Evolutionary conservation across 192 early-diverging fungal genomes (phyloP).

Genomic region (Coemansia sp.): DNA sequence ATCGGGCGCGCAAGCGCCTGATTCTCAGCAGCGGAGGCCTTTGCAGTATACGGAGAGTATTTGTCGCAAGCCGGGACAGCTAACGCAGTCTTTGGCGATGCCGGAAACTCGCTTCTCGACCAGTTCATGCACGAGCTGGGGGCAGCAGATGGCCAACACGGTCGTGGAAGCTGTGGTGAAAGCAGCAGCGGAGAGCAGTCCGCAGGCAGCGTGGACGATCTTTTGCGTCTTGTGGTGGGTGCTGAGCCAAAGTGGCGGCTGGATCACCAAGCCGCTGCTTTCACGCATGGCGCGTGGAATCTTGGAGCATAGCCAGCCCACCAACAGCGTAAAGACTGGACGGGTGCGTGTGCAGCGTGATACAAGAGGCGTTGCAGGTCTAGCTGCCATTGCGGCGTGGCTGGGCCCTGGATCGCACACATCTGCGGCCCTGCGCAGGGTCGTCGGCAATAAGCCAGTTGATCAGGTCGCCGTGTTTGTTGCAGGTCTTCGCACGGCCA

Average conservation of each 20-base stretch:
- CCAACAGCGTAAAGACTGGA: not conserved
- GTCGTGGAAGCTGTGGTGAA: constrained; percentile 39
- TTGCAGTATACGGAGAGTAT: constrained; percentile 55
- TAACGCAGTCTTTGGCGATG: constrained; percentile 43
- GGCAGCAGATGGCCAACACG: constrained; percentile 48
- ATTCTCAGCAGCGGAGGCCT: constrained; percentile 59
- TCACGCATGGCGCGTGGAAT: constrained; percentile 55
- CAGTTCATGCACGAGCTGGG: constrained; percentile 56
- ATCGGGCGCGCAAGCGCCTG: constrained; percentile 49
- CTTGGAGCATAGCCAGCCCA: constrained; percentile 24
- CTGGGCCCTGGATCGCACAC: constrained; percentile 41
- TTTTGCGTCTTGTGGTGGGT: constrained; percentile 56
- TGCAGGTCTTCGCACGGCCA: constrained; percentile 21
- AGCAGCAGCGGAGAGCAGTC: constrained; percentile 50
- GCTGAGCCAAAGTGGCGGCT: constrained; percentile 51
- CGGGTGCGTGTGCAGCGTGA: not conserved
- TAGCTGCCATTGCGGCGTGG: constrained; percentile 34
- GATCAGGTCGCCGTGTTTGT: constrained; percentile 41
- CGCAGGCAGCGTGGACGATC: constrained; percentile 46
- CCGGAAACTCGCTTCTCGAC: constrained; percentile 44
- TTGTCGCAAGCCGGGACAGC: constrained; percentile 33
- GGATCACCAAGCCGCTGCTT: constrained; percentile 51
- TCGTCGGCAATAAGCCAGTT: constrained; percentile 38
- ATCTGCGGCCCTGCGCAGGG: constrained; percentile 39
- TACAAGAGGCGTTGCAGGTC: constrained; percentile 29